phyloP scores from a whole-genome alignment of 495 filamentous ascomycete genomes.

The Penicillium herquei region DNA sequence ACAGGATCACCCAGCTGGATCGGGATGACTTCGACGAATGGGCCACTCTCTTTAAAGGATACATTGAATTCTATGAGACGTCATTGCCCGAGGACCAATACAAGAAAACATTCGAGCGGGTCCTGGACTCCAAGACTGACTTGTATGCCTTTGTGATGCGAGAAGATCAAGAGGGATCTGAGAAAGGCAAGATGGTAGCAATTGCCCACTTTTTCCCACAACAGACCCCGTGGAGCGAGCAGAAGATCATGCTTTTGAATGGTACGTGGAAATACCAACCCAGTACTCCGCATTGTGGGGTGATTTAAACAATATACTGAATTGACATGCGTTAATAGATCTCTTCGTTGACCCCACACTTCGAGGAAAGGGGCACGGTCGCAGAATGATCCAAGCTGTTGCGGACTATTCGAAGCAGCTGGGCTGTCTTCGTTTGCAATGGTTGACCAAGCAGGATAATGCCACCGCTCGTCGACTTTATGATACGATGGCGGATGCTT shows the following conservation, averaged over 20 bases:
- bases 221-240: slow-evolving; percentile 13
- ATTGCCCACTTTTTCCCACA: slow-evolving; percentile 14
- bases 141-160: slow-evolving; percentile 9
- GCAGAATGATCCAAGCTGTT: slow-evolving; percentile 11
- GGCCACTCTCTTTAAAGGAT: slow-evolving; percentile 5
- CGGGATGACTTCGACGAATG: slow-evolving; percentile 10
- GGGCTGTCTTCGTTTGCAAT: slow-evolving; percentile 13
- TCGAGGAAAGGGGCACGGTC: slow-evolving; percentile 14
- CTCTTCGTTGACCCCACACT: slow-evolving; percentile 12
- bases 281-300: no score
- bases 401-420: slow-evolving; percentile 8
- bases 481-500: slow-evolving; percentile 10
- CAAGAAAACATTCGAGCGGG: slow-evolving; percentile 9
- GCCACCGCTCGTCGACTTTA: slow-evolving; percentile 8
- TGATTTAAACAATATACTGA: not conserved
- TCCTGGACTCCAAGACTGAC: slow-evolving; percentile 4
- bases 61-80: slow-evolving; percentile 11
- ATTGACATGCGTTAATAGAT: slow-evolving; percentile 1
- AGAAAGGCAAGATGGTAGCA: slow-evolving; percentile 9
- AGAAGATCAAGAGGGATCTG: slow-evolving; percentile 2
- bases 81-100: slow-evolving; percentile 11
- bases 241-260: slow-evolving; percentile 7
- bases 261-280: not conserved
- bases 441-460: slow-evolving; percentile 15
- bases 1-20: slow-evolving; percentile 8